Conservation (phyloP, 129 eudicot species). For the Flaveria sonorensis region DNA sequence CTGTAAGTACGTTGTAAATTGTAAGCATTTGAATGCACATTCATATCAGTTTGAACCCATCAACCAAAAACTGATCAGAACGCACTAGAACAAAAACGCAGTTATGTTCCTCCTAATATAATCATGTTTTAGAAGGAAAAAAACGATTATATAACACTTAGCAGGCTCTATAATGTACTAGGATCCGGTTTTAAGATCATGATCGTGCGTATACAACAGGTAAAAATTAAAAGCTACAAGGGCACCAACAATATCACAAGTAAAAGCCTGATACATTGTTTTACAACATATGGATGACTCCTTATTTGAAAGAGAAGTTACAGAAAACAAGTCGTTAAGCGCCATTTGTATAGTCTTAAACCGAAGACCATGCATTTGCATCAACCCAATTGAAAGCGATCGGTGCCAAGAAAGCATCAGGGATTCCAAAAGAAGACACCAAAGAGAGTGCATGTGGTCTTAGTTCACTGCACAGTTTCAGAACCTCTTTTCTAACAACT, state of each 20-base stretch:
- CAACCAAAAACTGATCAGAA: too few relatives aligned
- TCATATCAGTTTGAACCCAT: too few relatives aligned
- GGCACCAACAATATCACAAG: background rate
- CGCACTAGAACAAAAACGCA: too few relatives aligned
- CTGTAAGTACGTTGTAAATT: too few relatives aligned
- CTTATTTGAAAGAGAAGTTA: background rate
- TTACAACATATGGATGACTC: background rate
- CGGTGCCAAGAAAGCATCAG: constrained; percentile 92
- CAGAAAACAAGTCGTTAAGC: background rate
- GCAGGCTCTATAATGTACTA: background rate
- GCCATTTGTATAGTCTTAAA: constrained; percentile 7
- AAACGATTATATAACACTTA: too few relatives aligned
- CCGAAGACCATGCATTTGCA: constrained; percentile 76
- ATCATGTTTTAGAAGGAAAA: too few relatives aligned
- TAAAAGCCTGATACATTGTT: background rate
- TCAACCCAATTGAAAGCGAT: constrained; percentile 93
- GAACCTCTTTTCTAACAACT: constrained; percentile 76
- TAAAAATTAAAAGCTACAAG: background rate
- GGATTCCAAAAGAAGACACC: constrained; percentile 89
- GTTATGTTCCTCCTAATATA: too few relatives aligned
- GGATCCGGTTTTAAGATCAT: background rate
- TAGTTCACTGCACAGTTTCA: constrained; percentile 72
- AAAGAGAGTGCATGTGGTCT: constrained; percentile 89
- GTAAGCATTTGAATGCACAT: too few relatives aligned
- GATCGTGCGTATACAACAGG: background rate